Base-by-base conservation (phyloP, 192 early-diverging fungal species). In the Coemansia aciculifera region DNA sequence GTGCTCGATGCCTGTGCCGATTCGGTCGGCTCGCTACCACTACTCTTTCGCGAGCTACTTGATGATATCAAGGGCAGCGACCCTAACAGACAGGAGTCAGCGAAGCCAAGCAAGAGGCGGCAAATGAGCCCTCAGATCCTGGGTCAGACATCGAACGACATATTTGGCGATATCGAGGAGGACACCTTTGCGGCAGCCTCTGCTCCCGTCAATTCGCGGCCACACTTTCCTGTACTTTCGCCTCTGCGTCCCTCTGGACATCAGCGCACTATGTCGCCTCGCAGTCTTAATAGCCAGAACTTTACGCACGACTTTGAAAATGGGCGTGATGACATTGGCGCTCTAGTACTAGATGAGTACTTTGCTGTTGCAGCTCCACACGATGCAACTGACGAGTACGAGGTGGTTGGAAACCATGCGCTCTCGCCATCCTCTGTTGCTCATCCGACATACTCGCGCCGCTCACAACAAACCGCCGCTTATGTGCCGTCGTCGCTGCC, bases 101-200 rank as follows among this genome's bases (percentile, higher is more conserved):
- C 12, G 9, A 59, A 9, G 32, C 21, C 38, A 3, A 63, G 57
- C 5, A 61, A 29, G 57, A n/a, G 24, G 60, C 64, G 57, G 15
- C 17, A 23, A 1, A 46, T 29, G 17, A 71, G 60, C 12, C 75
- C 77, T 15, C 81, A 72, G 11, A 66, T 77, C 38, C 44, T 82
- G 15, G 80, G 68, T 36, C 64, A 82, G 60, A 34, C 52, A 21
- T 61, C 75, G 3, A 69, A 62, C 40, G 68, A 79, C 36, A 71
- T 83, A 27, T 83, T 83, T 67, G 81, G 70, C 59, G 81, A 83
- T 34, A 67, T 83, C 19, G 81, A 78, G 12, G 77, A 83, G 13
- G 73, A 83, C 34, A 63, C 81, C 4, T 83, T 83, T 75, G 72
- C 67, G 6, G 23, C 51, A 12, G 32, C 72, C 4, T 49, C 78